Base-by-base conservation (phyloP, 495 filamentous ascomycete genomes). In the Opeltia flavorubescens region DNA sequence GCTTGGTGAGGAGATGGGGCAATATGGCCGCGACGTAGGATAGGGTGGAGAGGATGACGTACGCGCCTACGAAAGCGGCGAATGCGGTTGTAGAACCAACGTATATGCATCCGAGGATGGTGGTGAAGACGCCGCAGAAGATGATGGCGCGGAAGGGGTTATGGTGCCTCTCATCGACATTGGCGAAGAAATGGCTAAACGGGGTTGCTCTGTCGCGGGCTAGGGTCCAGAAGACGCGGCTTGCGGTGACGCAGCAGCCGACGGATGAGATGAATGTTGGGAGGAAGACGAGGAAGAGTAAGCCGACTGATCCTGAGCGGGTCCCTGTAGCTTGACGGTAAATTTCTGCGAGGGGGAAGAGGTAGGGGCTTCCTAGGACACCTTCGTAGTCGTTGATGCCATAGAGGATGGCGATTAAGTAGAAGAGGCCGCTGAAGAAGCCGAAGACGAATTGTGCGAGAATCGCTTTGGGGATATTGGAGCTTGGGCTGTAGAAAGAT, bases 261-360 rank as follows among this genome's bases (percentile, higher is more conserved):
- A 84, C 66, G 18, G 68, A 61, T 28, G 74, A 73, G 40, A 77
- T 69, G 45, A 80, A 58, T 8, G 73, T 75, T 1, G 75, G 71
- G 12, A 81, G 59, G 53, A 78, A 76, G 41, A 77, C 62, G 49
- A 85, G 67, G 53, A 84, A 66, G 26, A 89, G 68, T 0, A 88
- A 72, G 25, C 69, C 67, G 1, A 72, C 53, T 18, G 66, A 62
- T 21, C 84, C 86, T 8, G 77, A 71, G 0, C 68, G 69, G 36
- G 71, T 74, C 11, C 74, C 78, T 1, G 84, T 89, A 0, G 86
- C 80, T 66, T 93, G 86, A 9, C 56, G 64, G 63, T 94, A 94
- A 52, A 93, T 84, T 47, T 75, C 75, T 6, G 83, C 77, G 3
- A 89, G 72, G 0, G 87, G 86, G 61, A 86, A 91, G 5, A 70